These are phyloP conservation scores for Magnusiomyces suaveolens DNA, from an alignment of 1,139 yeast genomes.

Conservation along the genomic window DNA sequence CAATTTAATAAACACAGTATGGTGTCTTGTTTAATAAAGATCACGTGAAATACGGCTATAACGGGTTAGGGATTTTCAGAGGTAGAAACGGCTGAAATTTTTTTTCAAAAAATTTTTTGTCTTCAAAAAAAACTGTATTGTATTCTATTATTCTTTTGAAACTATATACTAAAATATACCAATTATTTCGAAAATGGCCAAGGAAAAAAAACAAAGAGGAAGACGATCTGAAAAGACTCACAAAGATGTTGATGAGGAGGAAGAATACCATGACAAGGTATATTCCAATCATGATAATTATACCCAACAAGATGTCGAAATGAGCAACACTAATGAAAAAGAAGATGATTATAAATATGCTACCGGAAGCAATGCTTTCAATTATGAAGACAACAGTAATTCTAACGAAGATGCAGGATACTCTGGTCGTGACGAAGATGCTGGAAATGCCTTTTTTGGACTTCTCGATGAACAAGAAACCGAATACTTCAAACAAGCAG, in stretches of 20 bases:
- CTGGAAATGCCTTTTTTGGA: constrained; percentile 54
- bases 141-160: not conserved
- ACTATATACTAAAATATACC: too few relatives aligned
- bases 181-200: constrained; percentile 22
- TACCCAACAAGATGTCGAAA: constrained; percentile 12
- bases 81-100: not conserved
- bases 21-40: too few relatives aligned
- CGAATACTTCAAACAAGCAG: constrained; percentile 89
- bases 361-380: constrained; percentile 4
- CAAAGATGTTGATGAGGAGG: constrained; percentile 21
- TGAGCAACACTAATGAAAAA: constrained; percentile 4
- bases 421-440: constrained; percentile 13
- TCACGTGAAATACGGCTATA: not conserved
- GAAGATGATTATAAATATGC: constrained; percentile 3
- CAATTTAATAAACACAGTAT: too few relatives aligned
- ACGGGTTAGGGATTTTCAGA: not conserved
- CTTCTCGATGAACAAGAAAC: constrained; percentile 73
- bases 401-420: constrained; percentile 7
- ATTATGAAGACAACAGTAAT: constrained; percentile 11
- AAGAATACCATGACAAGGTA: not conserved
- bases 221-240: constrained; percentile 50
- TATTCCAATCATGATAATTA: constrained; percentile 7
- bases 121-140: not conserved
- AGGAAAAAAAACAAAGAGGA: constrained; percentile 42
- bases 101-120: not conserved